Evolutionary conservation across 148 eudicot species (phyloP), one percentile per base, ranked within the genome.

Genomic region (Pharnaceum exiguum): DNA sequence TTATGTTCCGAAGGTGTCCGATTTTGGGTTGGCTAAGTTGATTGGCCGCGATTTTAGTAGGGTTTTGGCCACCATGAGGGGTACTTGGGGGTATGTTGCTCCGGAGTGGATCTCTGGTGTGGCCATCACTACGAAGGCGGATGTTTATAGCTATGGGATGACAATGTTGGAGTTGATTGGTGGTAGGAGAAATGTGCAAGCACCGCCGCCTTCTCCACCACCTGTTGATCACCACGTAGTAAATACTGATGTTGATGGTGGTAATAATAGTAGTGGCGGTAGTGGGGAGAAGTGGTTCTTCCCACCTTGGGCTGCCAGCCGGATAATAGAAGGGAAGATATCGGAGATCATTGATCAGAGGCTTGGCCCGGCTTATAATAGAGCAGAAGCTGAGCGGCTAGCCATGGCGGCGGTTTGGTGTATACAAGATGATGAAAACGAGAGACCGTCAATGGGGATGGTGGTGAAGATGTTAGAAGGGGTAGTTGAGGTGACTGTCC

Each of bases 141-240:
- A 87, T 59, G 95, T 87, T n/a, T 87, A 87, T 52, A 87, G 95
- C 73, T 87, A 75, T 50, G 95, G 95, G 15, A 87, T 87, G 95
- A 83, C 87, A 5, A 50, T 87, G 71, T 71, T 87, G 61, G 95
- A 87, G 71, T 28, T 87, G 27, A 65, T 84, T 45, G 81, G 90
- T 2, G 95, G 95, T 5, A 64, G 95, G 33, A 70, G 95, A 19
- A 87, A 87, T 42, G 87, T 83, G 37, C 86, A 76, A 60, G 76
- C 75, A 10, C 84, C 86, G 10, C 84, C 82, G 15, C 63, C 83
- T 10, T 58, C 71, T 12, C 35, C 68, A 27, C 22, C 45, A 60
- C 23, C 65, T 9, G 33, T 45, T 37, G 65, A 40, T 30, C 21
- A 31, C 16, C 38, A 48, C 12, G 62, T 56, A 17, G 55, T 19